Percentiles rank a stretch among this genome's conserved stretches.
These are phyloP conservation scores for Candida ulmi DNA, from an alignment of 805 yeast species.

Conservation along the genomic window DNA sequence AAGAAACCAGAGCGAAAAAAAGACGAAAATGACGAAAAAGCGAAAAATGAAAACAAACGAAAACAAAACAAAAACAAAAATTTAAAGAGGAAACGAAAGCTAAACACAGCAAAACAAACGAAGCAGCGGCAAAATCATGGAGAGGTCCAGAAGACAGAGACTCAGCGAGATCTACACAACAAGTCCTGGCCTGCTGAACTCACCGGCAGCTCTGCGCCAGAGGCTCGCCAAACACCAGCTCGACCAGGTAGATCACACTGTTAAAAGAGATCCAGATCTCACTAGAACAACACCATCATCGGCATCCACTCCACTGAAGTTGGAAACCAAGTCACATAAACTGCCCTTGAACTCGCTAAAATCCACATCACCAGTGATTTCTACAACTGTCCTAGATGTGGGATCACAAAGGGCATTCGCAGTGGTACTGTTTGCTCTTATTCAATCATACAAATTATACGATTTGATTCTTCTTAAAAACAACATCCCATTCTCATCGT, in stretches of 20 bases:
- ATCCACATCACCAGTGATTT: slow-evolving; percentile 41
- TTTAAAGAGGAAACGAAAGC: no score
- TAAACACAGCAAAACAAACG: not conserved
- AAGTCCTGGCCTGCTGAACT: slow-evolving; percentile 10
- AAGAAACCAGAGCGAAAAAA: no score
- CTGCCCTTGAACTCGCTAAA: not conserved
- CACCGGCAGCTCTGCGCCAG: slow-evolving; percentile 13
- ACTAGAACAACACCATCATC: not conserved
- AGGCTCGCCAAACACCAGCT: slow-evolving; percentile 12
- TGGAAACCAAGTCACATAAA: slow-evolving; percentile 1
- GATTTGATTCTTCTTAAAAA: slow-evolving; percentile 59
- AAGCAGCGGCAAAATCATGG: slow-evolving; percentile 13
- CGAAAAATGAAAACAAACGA: no score
- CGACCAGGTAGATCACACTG: slow-evolving; percentile 3
- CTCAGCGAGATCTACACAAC: slow-evolving; percentile 22
- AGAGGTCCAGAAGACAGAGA: slow-evolving; percentile 25
- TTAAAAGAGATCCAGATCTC: slow-evolving; percentile 1
- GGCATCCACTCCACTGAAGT: not conserved
- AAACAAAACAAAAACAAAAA: not conserved
- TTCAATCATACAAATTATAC: slow-evolving; percentile 85
- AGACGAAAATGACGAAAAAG: no score
- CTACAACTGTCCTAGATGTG: slow-evolving; percentile 59
- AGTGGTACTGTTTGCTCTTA: slow-evolving; percentile 56
- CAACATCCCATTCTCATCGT: slow-evolving; percentile 27
- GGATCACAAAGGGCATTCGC: slow-evolving; percentile 72